Percentiles rank a stretch among this genome's conserved stretches.
Conservation (phyloP, 306 rosid genomes). For the Prunus armeniaca region DNA sequence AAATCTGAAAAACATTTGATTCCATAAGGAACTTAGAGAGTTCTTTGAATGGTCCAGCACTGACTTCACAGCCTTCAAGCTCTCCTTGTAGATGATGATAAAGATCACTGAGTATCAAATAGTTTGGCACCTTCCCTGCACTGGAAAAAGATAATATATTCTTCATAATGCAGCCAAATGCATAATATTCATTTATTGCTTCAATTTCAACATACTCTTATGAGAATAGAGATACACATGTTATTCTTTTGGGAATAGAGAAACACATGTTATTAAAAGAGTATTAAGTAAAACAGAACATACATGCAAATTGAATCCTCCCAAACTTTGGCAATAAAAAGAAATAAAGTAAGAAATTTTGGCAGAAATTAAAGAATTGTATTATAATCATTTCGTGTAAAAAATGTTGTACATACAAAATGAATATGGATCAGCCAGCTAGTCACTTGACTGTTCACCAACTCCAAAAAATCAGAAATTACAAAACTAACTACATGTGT, state of each 20-base stretch:
- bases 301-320: background rate
- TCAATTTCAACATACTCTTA: too few relatives aligned
- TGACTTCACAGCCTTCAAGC: constrained; percentile 83
- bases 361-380: too few relatives aligned
- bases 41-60: constrained; percentile 77
- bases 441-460: too few relatives aligned
- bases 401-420: too few relatives aligned
- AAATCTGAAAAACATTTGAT: constrained; percentile 47
- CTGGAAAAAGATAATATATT: constrained; percentile 37
- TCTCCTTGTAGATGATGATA: constrained; percentile 89
- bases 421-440: too few relatives aligned
- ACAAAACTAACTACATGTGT: too few relatives aligned
- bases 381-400: too few relatives aligned
- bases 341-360: background rate
- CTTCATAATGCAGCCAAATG: background rate
- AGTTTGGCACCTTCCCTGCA: constrained; percentile 69
- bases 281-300: background rate
- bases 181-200: too few relatives aligned
- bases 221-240: too few relatives aligned
- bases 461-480: too few relatives aligned
- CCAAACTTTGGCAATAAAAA: background rate
- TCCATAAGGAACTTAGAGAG: constrained; percentile 59
- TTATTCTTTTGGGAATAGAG: too few relatives aligned
- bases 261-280: too few relatives aligned
- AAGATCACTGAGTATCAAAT: constrained; percentile 80